A percentile compares a stretch with the other conserved stretches of the same genome.
Conservation (phyloP, 345 rosid genomes). For the Gossypium anomalum region DNA sequence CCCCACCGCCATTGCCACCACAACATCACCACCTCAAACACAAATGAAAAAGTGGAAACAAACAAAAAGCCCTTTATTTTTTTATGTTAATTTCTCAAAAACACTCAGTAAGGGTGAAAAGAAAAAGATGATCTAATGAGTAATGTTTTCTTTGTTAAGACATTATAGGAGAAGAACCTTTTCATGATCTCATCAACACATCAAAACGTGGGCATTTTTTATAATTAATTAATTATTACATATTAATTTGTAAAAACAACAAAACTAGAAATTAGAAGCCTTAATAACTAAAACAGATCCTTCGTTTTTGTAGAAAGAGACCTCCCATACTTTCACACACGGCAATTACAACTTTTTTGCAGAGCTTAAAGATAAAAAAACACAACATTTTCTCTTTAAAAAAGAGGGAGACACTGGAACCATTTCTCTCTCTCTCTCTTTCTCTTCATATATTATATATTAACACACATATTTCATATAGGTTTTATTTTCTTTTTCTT, state of each 20-base stretch:
- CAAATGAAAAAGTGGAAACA: not conserved
- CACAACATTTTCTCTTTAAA: not conserved
- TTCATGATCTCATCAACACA: not conserved
- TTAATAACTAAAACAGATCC: not conserved
- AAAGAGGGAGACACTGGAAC: conserved; percentile 1
- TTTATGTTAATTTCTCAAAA: too few relatives aligned
- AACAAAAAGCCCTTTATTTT: not conserved
- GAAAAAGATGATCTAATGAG: not conserved
- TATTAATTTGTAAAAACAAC: not conserved
- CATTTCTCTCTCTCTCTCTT: not conserved
- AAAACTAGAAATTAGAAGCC: not conserved
- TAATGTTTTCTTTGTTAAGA: not conserved
- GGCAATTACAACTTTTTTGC: conserved; percentile 1
- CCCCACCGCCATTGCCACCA: not conserved
- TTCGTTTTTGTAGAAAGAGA: not conserved
- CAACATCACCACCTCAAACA: not conserved
- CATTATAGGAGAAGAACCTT: too few relatives aligned
- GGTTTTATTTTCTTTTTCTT: not conserved
- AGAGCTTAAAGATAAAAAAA: not conserved
- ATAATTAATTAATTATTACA: not conserved
- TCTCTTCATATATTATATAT: not conserved
- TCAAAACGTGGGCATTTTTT: not conserved
- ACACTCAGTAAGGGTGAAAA: too few relatives aligned
- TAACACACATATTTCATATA: not conserved
- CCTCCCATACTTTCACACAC: conserved; percentile 12